These are phyloP conservation scores for Plectosphaerella cucumerina DNA, from an alignment of 2,329 filamentous ascomycete genomes.

Conservation along the genomic window DNA sequence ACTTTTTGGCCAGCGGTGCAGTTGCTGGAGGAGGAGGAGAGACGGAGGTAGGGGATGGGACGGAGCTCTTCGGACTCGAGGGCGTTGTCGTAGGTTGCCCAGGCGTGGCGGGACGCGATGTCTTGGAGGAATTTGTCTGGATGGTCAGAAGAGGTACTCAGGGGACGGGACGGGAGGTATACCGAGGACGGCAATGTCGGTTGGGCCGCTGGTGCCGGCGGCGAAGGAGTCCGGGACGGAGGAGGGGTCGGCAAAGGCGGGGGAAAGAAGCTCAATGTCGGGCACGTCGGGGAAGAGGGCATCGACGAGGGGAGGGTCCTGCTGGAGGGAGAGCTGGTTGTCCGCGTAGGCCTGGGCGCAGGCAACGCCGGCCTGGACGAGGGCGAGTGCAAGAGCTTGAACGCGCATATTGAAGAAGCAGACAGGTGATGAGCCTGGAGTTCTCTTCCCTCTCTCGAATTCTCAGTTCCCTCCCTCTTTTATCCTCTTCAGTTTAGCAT, in stretches of 20 bases:
- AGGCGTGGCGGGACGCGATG: constrained; percentile 16
- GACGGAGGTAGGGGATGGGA: constrained; percentile 10
- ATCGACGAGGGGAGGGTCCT: constrained; percentile 16
- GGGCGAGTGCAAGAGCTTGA: constrained; percentile 2
- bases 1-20: constrained; percentile 2
- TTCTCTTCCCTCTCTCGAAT: too few relatives aligned
- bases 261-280: constrained; percentile 17
- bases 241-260: constrained; percentile 16
- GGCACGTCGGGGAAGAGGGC: constrained; percentile 17
- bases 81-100: constrained; percentile 16
- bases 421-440: not conserved
- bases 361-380: constrained; percentile 14
- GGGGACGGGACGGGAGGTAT: not conserved
- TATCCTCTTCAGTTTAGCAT: too few relatives aligned
- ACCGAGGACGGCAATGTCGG: constrained; percentile 5
- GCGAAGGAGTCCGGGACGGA: constrained; percentile 17
- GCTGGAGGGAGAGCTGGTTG: constrained; percentile 18
- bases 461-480: too few relatives aligned
- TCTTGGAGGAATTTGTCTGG: constrained; percentile 15
- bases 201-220: constrained; percentile 23
- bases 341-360: constrained; percentile 17
- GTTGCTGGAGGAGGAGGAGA: constrained; percentile 4
- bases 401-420: not conserved
- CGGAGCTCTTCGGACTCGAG: constrained; percentile 19
- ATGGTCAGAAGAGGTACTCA: too few relatives aligned